Base-by-base conservation (phyloP, 2,329 filamentous ascomycete genomes). In the Monosporascus sp. region DNA sequence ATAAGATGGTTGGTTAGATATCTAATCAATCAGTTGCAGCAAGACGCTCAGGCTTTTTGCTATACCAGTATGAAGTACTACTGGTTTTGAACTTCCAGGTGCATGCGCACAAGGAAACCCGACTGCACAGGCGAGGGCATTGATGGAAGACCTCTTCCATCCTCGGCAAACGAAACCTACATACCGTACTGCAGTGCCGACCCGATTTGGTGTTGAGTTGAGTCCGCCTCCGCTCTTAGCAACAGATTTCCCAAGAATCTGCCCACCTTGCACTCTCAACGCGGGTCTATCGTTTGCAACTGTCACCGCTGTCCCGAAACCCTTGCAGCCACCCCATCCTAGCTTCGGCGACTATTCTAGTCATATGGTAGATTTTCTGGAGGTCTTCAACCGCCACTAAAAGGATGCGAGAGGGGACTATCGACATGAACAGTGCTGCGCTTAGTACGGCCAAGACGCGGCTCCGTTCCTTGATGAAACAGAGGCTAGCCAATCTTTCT, bases 401-500 rank as follows among this genome's bases (percentile, higher is more conserved):
- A 54, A 61, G 38, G 38, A 65, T 64, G 62, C 53, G 59, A 37
- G 57, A 61, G 22, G 55, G 56, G 44, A 52, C 58, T 19, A 27
- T 46, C 49, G 61, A 63, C 38, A 69, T 69, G 67, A 68, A 64
- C 46, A 59, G 61, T 20, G 52, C 63, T 35, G 54, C 81, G 50
- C 71, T 91, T 52, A 78, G 78, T 58, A 76, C 79, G 54, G 85
- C 88, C 45, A 96, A 96, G 74, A 86, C 87, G 67, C 86, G 89
- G 62, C 76, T 96, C 56, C 81, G 92, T 53, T 78, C 77, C 57
- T 72, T 80, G 51, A 87, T 96, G 74, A 91, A 87, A 66, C 74
- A 80, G 58, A 78, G 78, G 35, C 78, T 96, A 20, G 78, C 81
- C 20, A 70, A 68, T 7, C 67, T 96, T 48, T 71, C 84, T 1